phyloP scores from a whole-genome alignment of 345 rosid species.

The Aquilaria yunnanensis region DNA sequence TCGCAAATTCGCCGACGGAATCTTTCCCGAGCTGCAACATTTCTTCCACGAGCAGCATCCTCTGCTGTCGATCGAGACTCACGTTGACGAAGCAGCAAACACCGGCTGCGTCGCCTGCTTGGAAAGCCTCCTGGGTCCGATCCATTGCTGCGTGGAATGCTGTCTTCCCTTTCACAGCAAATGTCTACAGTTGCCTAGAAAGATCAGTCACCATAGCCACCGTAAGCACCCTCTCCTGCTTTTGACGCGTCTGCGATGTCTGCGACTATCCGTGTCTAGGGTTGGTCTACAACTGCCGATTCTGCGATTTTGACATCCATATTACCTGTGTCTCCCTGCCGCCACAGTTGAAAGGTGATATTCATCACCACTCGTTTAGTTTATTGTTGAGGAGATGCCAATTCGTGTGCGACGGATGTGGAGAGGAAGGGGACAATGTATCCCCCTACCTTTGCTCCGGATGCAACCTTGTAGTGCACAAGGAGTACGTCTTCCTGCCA shows the following conservation, averaged over 20 bases:
- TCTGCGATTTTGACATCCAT: conserved; percentile 15
- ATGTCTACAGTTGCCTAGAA: conserved; percentile 9
- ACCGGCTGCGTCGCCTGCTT: conserved; percentile 13
- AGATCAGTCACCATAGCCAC: conserved; percentile 18
- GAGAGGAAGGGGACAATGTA: not conserved
- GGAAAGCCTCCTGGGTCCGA: conserved; percentile 4
- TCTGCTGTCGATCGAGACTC: not conserved
- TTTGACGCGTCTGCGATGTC: conserved; percentile 5
- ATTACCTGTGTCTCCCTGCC: not conserved
- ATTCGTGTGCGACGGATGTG: conserved; percentile 9
- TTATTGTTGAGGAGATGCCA: not conserved
- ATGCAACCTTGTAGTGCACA: conserved; percentile 1
- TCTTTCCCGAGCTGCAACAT: not conserved
- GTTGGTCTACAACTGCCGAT: conserved; percentile 14
- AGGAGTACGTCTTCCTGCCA: not conserved
- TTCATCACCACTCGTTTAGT: conserved; percentile 10
- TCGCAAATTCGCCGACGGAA: too few relatives aligned
- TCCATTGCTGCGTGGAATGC: conserved; percentile 14
- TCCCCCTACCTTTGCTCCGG: not conserved
- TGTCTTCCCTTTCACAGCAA: conserved; percentile 17
- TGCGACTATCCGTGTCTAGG: conserved; percentile 8
- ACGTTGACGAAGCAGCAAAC: not conserved
- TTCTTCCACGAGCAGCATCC: conserved; percentile 1
- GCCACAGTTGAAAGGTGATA: not conserved
- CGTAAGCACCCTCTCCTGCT: conserved; percentile 22